Conservation (phyloP, 2,329 filamentous ascomycete genomes). For the Pleurostoma richardsiae region DNA sequence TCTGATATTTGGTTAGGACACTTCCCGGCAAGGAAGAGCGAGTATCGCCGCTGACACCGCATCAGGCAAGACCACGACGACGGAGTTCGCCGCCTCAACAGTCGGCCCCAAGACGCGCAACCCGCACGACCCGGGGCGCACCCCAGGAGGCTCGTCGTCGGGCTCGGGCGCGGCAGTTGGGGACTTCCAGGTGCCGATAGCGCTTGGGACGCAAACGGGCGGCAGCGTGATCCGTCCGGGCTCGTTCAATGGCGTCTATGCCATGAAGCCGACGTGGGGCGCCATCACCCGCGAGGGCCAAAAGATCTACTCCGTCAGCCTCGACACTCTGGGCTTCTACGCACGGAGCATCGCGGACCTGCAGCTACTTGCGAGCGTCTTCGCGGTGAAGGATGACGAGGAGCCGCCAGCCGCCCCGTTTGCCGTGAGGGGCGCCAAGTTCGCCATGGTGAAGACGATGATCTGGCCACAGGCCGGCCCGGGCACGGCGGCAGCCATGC, state of each 20-base stretch:
- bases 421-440: constrained; percentile 4
- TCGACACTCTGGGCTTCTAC: constrained; percentile 60
- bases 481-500: constrained; percentile 26
- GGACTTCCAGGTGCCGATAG: constrained; percentile 57
- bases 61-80: constrained; percentile 52
- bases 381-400: constrained; percentile 48
- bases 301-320: constrained; percentile 50
- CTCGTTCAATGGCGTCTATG: constrained; percentile 61
- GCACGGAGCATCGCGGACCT: constrained; percentile 54
- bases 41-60: too few relatives aligned
- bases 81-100: constrained; percentile 57
- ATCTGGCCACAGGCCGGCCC: constrained; percentile 3
- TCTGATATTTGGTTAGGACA: constrained; percentile 41
- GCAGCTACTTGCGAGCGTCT: constrained; percentile 47
- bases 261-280: constrained; percentile 62
- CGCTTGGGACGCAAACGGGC: constrained; percentile 61
- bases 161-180: constrained; percentile 63
- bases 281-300: constrained; percentile 57
- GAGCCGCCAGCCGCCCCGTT: constrained; percentile 6
- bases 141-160: constrained; percentile 63
- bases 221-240: constrained; percentile 60
- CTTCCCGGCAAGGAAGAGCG: too few relatives aligned
- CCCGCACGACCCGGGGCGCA: constrained; percentile 44
- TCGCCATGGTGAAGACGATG: constrained; percentile 6
- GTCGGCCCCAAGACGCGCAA: constrained; percentile 52